A percentile compares a stretch with the other conserved stretches of the same genome.
These are phyloP conservation scores for Trifolium pratense DNA, from an alignment of 306 rosid species.

Conservation along the genomic window DNA sequence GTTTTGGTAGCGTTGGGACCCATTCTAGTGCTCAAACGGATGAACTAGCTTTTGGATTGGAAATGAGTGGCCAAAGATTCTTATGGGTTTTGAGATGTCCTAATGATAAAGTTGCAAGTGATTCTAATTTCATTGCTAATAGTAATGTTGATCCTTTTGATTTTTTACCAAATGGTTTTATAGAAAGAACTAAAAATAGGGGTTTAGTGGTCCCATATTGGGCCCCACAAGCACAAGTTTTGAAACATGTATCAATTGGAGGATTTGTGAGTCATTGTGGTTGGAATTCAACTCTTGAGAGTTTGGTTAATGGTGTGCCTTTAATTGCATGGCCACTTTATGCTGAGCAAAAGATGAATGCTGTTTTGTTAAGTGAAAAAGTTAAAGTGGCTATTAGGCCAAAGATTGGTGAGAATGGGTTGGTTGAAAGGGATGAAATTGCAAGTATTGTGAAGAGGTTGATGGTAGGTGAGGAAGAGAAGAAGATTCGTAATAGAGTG, in stretches of 20 bases:
- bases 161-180: constrained; percentile 55
- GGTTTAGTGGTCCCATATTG: constrained; percentile 39
- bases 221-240: constrained; percentile 45
- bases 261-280: constrained; percentile 50
- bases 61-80: constrained; percentile 37
- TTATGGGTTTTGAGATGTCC: constrained; percentile 44
- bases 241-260: constrained; percentile 35
- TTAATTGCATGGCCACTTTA: constrained; percentile 41
- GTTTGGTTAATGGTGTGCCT: constrained; percentile 40
- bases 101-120: constrained; percentile 16
- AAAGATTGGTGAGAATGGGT: constrained; percentile 3
- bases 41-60: constrained; percentile 41
- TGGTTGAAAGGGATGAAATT: constrained; percentile 41
- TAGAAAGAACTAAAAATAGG: constrained; percentile 41
- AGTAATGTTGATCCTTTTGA: constrained; percentile 6
- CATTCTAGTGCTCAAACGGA: constrained; percentile 9
- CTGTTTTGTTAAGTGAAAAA: background rate
- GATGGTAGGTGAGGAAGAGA: constrained; percentile 40
- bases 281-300: constrained; percentile 46
- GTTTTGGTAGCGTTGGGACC: constrained; percentile 39
- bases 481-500: background rate
- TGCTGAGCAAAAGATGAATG: constrained; percentile 43
- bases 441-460: constrained; percentile 30
- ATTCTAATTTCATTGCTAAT: background rate
- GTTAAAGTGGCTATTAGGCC: constrained; percentile 38